Evolutionary conservation across 1,139 yeast species (phyloP), one percentile per base, ranked within the genome.

Genomic region (Scheffersomyces insectosa): DNA sequence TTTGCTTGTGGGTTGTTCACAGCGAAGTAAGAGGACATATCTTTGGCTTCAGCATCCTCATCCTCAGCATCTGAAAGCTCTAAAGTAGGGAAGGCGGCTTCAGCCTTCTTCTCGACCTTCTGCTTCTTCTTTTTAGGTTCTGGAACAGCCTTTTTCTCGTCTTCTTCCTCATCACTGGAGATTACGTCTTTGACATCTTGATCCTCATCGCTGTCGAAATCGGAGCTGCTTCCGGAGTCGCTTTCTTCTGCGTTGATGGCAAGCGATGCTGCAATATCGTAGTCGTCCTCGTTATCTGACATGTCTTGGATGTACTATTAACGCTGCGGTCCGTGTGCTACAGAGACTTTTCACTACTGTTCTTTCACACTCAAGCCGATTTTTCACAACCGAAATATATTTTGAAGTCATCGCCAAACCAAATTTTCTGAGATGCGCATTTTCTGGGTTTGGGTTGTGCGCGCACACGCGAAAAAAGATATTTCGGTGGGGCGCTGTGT

Each of bases 21-120:
- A 44, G 50, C 59, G 52, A 77, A 62, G 59, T 69, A 59, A 44
- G 72, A 52, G 4, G 68, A 52, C 48, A 79, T 75, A 32, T 77
- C 80, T 12, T 73, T 70, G n/a, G 67, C 63, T 3, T 63, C 66
- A 3, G 54, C 56, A 5, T 51, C 61, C 4, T 64, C 74, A 11
- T 70, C 77, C 45, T 80, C 86, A 42, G 77, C 82, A 54, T 83
- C 93, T 1, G 87, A 82, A 6, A 84, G 65, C 55, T 88, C 95
- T 42, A 88, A 62, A 3, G 72, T 58, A 3, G 96, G 95, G 59
- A 88, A 86, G 3, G 70, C 54, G 27, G 49, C 39, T 13, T 49
- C 53, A 5, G 52, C 44, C 34, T 56, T 44, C 16, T 48, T 43
- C 20, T 42, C 42, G 48, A 44, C 42, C 59, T 52, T 58, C 49